A percentile compares a stretch with the other conserved stretches of the same genome.
phyloP scores from a whole-genome alignment of 2,329 filamentous ascomycete species.

The Pezicula radicicola region DNA sequence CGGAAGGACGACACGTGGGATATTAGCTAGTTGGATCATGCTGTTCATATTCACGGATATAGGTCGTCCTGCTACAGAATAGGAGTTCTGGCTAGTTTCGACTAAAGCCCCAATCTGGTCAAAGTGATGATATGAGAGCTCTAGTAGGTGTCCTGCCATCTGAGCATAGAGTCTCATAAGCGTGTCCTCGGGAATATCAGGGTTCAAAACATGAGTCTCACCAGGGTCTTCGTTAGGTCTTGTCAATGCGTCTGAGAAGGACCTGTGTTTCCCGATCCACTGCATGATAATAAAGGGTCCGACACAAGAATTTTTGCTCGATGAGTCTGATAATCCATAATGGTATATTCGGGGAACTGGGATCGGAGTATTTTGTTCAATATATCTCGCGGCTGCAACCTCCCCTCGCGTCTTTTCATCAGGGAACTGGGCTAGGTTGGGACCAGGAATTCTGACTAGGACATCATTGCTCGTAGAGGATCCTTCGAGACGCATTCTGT shows the following conservation, averaged over 20 bases:
- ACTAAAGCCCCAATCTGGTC: slow-evolving; percentile 12
- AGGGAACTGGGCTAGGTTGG: slow-evolving; percentile 24
- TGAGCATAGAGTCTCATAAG: slow-evolving; percentile 10
- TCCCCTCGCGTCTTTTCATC: slow-evolving; percentile 24
- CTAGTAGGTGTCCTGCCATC: slow-evolving; percentile 11
- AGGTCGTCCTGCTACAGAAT: slow-evolving; percentile 7
- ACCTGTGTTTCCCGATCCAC: slow-evolving; percentile 22
- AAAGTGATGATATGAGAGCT: slow-evolving; percentile 12
- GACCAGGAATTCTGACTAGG: slow-evolving; percentile 21
- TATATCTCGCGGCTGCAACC: slow-evolving; percentile 20
- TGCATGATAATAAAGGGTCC: slow-evolving; percentile 34
- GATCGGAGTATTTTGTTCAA: slow-evolving; percentile 19
- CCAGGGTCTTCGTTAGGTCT: slow-evolving; percentile 22
- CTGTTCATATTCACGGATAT: slow-evolving; percentile 15
- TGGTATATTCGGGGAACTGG: slow-evolving; percentile 21
- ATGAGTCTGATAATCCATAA: slow-evolving; percentile 14
- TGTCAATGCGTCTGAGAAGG: slow-evolving; percentile 21
- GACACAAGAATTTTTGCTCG: slow-evolving; percentile 11
- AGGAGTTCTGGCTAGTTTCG: slow-evolving; percentile 2
- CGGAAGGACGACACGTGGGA: slow-evolving; percentile 10
- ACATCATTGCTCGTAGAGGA: not conserved
- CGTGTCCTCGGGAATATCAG: slow-evolving; percentile 13
- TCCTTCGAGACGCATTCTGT: slow-evolving; percentile 16
- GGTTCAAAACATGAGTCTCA: slow-evolving; percentile 24
- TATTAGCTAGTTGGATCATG: slow-evolving; percentile 15